Conservation (phyloP, 2,329 filamentous ascomycete species). For the Alternaria dauci region DNA sequence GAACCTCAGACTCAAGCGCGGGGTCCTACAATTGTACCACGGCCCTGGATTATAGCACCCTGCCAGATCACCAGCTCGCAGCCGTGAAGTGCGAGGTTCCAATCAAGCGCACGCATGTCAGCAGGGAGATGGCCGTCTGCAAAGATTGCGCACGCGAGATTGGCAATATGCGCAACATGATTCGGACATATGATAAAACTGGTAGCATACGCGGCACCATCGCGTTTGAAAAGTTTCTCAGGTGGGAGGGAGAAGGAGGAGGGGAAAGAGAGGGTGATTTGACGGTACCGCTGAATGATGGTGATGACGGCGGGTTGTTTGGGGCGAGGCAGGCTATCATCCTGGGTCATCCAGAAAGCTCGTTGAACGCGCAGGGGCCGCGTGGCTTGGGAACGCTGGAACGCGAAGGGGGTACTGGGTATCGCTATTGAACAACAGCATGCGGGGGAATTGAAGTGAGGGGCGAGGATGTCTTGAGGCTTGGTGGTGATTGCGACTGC, state of each 20-base stretch:
- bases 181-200: slow-evolving; percentile 41
- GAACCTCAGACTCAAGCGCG: slow-evolving; percentile 24
- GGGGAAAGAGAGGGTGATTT: slow-evolving; percentile 28
- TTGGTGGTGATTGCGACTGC: not conserved
- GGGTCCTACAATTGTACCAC: slow-evolving; percentile 19
- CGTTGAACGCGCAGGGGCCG: slow-evolving; percentile 22
- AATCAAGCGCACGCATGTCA: slow-evolving; percentile 33
- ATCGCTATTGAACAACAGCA: slow-evolving; percentile 7
- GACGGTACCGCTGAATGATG: slow-evolving; percentile 31
- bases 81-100: slow-evolving; percentile 30
- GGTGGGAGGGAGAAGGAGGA: slow-evolving; percentile 30
- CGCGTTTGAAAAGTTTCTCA: slow-evolving; percentile 44
- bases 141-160: slow-evolving; percentile 40
- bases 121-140: slow-evolving; percentile 39
- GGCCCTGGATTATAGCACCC: slow-evolving; percentile 29
- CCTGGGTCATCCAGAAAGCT: slow-evolving; percentile 30
- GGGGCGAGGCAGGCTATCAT: slow-evolving; percentile 39
- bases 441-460: not conserved
- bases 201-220: slow-evolving; percentile 41
- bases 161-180: slow-evolving; percentile 42
- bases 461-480: not conserved
- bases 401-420: slow-evolving; percentile 6
- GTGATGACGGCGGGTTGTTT: slow-evolving; percentile 13
- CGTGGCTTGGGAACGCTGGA: slow-evolving; percentile 24
- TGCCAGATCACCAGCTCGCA: slow-evolving; percentile 39